Base-by-base conservation (phyloP, 2,329 filamentous ascomycete species). In the Sporothrix curviconia region DNA sequence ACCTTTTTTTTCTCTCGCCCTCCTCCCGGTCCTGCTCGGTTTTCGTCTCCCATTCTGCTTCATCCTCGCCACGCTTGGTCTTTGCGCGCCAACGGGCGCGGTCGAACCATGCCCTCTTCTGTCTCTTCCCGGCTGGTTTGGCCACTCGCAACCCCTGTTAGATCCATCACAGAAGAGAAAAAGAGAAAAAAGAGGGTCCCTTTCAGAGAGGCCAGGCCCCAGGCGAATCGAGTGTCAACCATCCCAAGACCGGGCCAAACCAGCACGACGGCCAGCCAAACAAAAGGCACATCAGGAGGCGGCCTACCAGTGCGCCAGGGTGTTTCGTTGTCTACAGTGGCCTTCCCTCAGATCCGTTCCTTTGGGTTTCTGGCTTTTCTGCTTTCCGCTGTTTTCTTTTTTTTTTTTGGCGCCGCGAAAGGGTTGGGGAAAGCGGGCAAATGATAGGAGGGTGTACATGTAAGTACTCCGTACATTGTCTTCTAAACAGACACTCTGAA, bases 211-310 rank as follows among this genome's bases (percentile, higher is more conserved):
- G n/a, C n/a, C n/a, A n/a, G n/a, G n/a, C n/a, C n/a, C n/a, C n/a
- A n/a, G n/a, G n/a, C n/a, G n/a, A n/a, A n/a, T n/a, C n/a, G 12
- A 44, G 15, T 19, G 30, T 46, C 47, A 58, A 22, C 17, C 39
- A 34, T 25, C n/a, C 19, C 43, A 49, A 25, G 15, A 15, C 52
- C 44, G 57, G 51, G 52, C 39, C 57, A 56, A 59, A n/a, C n/a
- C 37, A 40, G 54, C 30, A 49, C 44, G 39, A 36, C 19, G 37
- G 37, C 40, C 57, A 59, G 54, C 58, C 58, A 59, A 59, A 59
- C 54, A 57, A 49, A 56, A 42, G 17, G 11, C 47, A 44, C 43
- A 52, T 46, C 44, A 43, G 34, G 52, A 6, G 19, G n/a, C 52
- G 24, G 17, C 46, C 44, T n/a, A 40, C 25, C 11, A 34, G 11